Percentiles rank a stretch among this genome's conserved stretches.
Conservation (phyloP, 495 filamentous ascomycete species). For the Aspergillus mulundensis region DNA sequence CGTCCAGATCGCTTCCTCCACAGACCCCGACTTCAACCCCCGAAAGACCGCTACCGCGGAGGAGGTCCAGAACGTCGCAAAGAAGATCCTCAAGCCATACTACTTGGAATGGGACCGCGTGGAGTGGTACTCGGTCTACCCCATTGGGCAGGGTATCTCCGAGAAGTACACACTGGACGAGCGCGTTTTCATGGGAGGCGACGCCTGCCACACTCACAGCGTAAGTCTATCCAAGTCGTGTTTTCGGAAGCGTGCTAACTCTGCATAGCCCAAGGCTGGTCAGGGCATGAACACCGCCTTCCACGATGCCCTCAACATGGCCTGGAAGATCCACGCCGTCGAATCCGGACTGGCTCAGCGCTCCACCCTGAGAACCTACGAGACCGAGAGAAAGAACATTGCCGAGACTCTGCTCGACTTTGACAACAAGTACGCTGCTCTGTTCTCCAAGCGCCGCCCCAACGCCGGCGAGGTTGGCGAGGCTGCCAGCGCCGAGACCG, state of each 20-base stretch:
- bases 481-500: slow-evolving; percentile 34
- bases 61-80: slow-evolving; percentile 58
- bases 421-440: slow-evolving; percentile 60
- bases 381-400: slow-evolving; percentile 64
- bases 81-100: slow-evolving; percentile 60
- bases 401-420: slow-evolving; percentile 70
- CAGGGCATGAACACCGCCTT: slow-evolving; percentile 54
- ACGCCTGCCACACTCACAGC: slow-evolving; percentile 65
- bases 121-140: slow-evolving; percentile 61
- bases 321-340: slow-evolving; percentile 75
- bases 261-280: slow-evolving; percentile 54
- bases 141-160: slow-evolving; percentile 60
- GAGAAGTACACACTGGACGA: slow-evolving; percentile 55
- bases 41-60: slow-evolving; percentile 50
- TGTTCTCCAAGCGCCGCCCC: slow-evolving; percentile 61
- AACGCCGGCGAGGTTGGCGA: slow-evolving; percentile 53
- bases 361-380: slow-evolving; percentile 63
- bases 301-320: slow-evolving; percentile 64
- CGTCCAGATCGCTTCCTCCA: slow-evolving; percentile 66
- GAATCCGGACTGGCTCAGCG: slow-evolving; percentile 58
- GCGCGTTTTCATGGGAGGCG: slow-evolving; percentile 59
- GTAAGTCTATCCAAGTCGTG: slow-evolving; percentile 28
- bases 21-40: slow-evolving; percentile 54
- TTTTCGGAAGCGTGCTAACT: slow-evolving; percentile 22
- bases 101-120: slow-evolving; percentile 51